Evolutionary conservation across 2,329 filamentous ascomycete species (phyloP).

Genomic region (Didymellaceae sp.): DNA sequence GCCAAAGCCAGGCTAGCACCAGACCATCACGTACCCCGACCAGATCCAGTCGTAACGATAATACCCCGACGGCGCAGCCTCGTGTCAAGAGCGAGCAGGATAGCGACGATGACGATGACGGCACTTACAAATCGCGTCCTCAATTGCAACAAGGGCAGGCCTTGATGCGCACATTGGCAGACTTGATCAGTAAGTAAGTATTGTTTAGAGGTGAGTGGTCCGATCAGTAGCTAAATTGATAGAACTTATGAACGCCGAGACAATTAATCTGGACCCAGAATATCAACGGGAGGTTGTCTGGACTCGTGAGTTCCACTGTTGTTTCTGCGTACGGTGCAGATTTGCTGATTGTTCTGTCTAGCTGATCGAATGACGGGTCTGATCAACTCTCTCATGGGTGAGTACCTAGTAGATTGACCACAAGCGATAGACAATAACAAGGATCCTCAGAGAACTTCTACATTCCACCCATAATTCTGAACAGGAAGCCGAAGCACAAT

Average conservation of each 20-base stretch:
- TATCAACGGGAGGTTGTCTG: constrained; percentile 58
- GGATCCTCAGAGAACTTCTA: constrained; percentile 47
- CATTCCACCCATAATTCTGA: constrained; percentile 58
- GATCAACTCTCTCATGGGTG: constrained; percentile 46
- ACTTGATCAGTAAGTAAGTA: constrained; percentile 35
- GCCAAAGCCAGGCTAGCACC: constrained; percentile 10
- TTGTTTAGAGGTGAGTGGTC: not conserved
- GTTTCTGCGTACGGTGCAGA: not conserved
- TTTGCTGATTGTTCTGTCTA: not conserved
- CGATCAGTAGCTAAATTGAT: constrained; percentile 6
- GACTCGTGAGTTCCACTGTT: constrained; percentile 30
- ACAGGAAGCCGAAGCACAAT: constrained; percentile 34
- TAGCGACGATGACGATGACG: constrained; percentile 12
- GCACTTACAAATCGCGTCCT: constrained; percentile 33
- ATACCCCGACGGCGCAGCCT: constrained; percentile 1
- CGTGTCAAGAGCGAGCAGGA: constrained; percentile 24
- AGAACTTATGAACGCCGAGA: constrained; percentile 31
- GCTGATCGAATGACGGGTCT: constrained; percentile 45
- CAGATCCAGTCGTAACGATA: not conserved
- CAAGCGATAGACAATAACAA: not conserved
- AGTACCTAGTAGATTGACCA: not conserved
- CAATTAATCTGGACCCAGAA: constrained; percentile 53
- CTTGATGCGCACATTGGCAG: constrained; percentile 27
- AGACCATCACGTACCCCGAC: constrained; percentile 3
- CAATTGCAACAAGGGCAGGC: constrained; percentile 28